Conservation (phyloP, 2,329 filamentous ascomycete species). For the Talaromyces sp. region DNA sequence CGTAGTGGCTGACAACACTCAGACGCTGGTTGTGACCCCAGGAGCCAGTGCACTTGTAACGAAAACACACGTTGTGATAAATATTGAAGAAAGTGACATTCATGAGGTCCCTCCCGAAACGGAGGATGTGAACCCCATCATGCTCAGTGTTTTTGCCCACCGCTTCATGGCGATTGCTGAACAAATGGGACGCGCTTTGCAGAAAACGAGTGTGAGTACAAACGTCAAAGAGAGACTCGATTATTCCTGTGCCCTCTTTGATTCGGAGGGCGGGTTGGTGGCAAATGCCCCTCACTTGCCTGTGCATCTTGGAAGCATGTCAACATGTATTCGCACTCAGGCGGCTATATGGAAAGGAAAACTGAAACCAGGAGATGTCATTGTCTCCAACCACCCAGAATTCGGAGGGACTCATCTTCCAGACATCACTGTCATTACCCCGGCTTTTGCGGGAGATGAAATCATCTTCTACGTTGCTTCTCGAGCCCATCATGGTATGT, state of each 20-base stretch:
- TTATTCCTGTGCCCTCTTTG: slow-evolving; percentile 72
- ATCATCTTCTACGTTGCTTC: slow-evolving; percentile 73
- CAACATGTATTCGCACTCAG: slow-evolving; percentile 69
- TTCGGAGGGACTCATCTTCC: slow-evolving; percentile 75
- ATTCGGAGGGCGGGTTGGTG: slow-evolving; percentile 64
- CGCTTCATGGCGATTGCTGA: slow-evolving; percentile 83
- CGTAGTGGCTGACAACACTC: slow-evolving; percentile 67
- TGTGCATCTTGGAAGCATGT: slow-evolving; percentile 75
- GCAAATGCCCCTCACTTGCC: slow-evolving; percentile 74
- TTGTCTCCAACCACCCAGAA: slow-evolving; percentile 75
- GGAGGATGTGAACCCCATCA: slow-evolving; percentile 65
- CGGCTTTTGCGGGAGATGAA: slow-evolving; percentile 63
- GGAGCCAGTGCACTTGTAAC: slow-evolving; percentile 66
- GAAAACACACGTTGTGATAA: slow-evolving; percentile 78
- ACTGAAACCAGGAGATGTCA: slow-evolving; percentile 68
- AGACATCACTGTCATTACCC: slow-evolving; percentile 71
- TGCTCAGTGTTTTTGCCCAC: slow-evolving; percentile 73
- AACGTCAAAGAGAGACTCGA: slow-evolving; percentile 75
- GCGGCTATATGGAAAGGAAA: slow-evolving; percentile 73
- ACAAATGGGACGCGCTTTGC: slow-evolving; percentile 73
- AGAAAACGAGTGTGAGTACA: slow-evolving; percentile 74
- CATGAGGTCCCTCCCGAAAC: slow-evolving; percentile 43
- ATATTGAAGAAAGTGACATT: slow-evolving; percentile 55
- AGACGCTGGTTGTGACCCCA: slow-evolving; percentile 79
- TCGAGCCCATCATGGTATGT: slow-evolving; percentile 66